Evolutionary conservation across 148 eudicot genomes (phyloP).

Genomic region (Mesembryanthemum crystallinum): DNA sequence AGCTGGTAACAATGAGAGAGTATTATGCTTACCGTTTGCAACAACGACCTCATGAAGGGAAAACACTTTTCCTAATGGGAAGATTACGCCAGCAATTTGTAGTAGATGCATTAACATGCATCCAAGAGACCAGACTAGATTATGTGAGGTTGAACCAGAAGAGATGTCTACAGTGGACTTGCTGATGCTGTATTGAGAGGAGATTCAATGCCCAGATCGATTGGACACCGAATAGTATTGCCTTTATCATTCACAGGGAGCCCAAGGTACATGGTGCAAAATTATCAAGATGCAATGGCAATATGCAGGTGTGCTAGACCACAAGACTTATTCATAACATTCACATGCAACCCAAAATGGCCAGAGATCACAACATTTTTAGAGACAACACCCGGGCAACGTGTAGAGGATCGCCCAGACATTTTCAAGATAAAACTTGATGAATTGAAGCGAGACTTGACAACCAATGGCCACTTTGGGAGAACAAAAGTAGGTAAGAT

Average conservation of each 20-base stretch:
- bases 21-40: conserved; percentile 9
- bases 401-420: not conserved
- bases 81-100: conserved; percentile 17
- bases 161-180: not conserved
- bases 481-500: conserved; percentile 11
- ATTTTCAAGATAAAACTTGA: conserved; percentile 3
- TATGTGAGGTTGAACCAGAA: not conserved
- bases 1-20: conserved; percentile 8
- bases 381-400: not conserved
- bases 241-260: conserved; percentile 2
- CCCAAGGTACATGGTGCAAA: not conserved
- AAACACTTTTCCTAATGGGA: not conserved
- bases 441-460: not conserved
- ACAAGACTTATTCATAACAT: not conserved
- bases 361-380: not conserved
- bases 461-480: not conserved
- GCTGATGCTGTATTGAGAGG: conserved; percentile 9
- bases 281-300: conserved; percentile 1
- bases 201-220: not conserved
- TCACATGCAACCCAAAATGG: conserved; percentile 9
- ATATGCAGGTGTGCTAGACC: not conserved
- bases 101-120: conserved; percentile 21
- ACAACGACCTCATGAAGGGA: not conserved
- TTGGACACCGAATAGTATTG: conserved; percentile 15
- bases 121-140: conserved; percentile 10